Base-by-base conservation (phyloP, 1,284 basidiomycete species). In the Cyathus pygmaeus region DNA sequence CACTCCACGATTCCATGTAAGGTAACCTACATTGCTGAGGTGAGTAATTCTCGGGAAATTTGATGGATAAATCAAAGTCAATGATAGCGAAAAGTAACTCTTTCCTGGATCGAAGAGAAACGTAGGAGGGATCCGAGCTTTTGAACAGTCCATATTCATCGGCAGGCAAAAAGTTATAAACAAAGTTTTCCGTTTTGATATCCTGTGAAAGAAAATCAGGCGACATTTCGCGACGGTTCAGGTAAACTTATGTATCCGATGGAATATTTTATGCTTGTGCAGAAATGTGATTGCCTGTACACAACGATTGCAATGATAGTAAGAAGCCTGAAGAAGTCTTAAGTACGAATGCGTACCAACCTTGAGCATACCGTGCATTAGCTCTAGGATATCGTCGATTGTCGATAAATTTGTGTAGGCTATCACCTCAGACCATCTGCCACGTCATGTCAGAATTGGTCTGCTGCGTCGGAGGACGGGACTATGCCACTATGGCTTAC, bases 1-100 rank as follows among this genome's bases (percentile, higher is more conserved):
- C 69, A 51, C 61, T 49, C 29, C 56, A 62, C 36, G 59, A 57
- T 46, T 50, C 54, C 19, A 33, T 53, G 51, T 33, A 67, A 21
- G 39, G 61, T n/a, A 68, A 30, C 31, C 62, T 46, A 42, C 51
- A 62, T 31, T 49, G n/a, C 24, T 47, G n/a, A 47, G 19, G n/a
- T 10, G 30, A 44, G 19, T 27, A 55, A 2, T 60, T 58, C 9
- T 59, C 51, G 2, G 73, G 62, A 30, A 69, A 61, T 51, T 63
- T 63, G 3, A 61, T 50, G 2, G 71, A 64, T 4, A 42, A 29
- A 46, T 67, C 61, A 36, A 71, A 71, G 50, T 72, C 70, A 17
- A 70, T 61, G 9, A 68, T 17, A 2, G 63, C 65, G 42, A 69
- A 71, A 4, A 55, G 23, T 3, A 67, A 44, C 21, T 24, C 30